phyloP scores from a whole-genome alignment of 1,284 basidiomycete genomes.

The Trichosporon ovoides region DNA sequence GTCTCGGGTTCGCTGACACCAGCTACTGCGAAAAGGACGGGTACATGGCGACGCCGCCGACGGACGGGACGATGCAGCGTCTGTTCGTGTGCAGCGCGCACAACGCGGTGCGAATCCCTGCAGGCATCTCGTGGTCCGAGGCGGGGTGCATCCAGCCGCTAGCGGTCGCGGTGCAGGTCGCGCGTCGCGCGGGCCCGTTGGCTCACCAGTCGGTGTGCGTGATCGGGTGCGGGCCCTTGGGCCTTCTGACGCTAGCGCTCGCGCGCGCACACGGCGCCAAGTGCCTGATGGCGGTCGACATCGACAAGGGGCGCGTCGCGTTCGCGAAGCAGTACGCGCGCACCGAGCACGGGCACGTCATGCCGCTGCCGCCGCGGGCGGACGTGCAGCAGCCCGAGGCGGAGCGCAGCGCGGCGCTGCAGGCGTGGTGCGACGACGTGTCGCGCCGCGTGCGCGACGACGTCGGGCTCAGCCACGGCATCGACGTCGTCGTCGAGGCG shows the following conservation, averaged over 20 bases:
- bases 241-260: slow-evolving; percentile 82
- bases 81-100: slow-evolving; percentile 16
- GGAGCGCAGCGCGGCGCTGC: neutral
- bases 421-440: neutral
- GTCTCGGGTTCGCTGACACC: neutral
- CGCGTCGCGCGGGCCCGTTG: slow-evolving; percentile 19
- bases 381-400: neutral
- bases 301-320: slow-evolving; percentile 58
- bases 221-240: slow-evolving; percentile 85
- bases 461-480: slow-evolving; percentile 53
- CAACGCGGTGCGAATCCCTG: slow-evolving; percentile 20
- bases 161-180: slow-evolving; percentile 71
- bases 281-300: slow-evolving; percentile 66
- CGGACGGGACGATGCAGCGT: slow-evolving; percentile 28
- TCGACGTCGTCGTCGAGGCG: slow-evolving; percentile 58
- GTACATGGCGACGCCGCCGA: slow-evolving; percentile 27
- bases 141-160: slow-evolving; percentile 56
- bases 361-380: neutral
- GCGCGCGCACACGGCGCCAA: slow-evolving; percentile 77
- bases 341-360: slow-evolving; percentile 1
- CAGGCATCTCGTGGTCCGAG: slow-evolving; percentile 20
- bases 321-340: slow-evolving; percentile 81
- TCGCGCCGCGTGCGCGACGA: slow-evolving; percentile 36
- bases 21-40: slow-evolving; percentile 18
- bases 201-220: slow-evolving; percentile 63